Percentiles rank a stretch among this genome's conserved stretches.
Conservation (phyloP, 306 rosid species). For the Vicia faba region DNA sequence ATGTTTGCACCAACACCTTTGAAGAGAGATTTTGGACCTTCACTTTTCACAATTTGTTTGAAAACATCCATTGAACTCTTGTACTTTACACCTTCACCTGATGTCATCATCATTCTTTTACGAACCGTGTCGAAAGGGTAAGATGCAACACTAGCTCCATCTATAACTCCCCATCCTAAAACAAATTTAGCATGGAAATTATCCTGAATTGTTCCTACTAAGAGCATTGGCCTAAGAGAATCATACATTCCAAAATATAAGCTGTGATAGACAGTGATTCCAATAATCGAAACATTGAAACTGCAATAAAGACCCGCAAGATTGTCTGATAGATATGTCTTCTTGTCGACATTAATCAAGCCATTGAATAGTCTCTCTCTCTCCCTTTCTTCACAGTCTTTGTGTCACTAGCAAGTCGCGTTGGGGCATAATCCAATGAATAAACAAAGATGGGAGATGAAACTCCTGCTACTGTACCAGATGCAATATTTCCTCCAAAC, state of each 20-base stretch:
- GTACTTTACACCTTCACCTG: constrained; percentile 90
- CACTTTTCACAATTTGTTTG: constrained; percentile 68
- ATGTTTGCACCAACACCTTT: constrained; percentile 89
- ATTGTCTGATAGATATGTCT: constrained; percentile 71
- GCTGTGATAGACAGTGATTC: constrained; percentile 80
- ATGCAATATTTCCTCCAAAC: constrained; percentile 77
- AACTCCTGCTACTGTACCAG: constrained; percentile 86
- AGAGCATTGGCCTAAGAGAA: constrained; percentile 71
- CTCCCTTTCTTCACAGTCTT: constrained; percentile 73
- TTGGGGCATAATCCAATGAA: constrained; percentile 78
- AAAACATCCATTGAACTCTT: constrained; percentile 70
- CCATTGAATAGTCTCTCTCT: constrained; percentile 89
- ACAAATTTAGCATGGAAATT: constrained; percentile 83
- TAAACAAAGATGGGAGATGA: constrained; percentile 69
- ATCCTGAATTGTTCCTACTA: constrained; percentile 74
- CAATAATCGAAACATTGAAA: constrained; percentile 70
- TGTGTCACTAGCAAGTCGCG: constrained; percentile 74
- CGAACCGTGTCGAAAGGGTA: constrained; percentile 83
- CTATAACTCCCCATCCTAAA: constrained; percentile 76
- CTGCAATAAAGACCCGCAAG: constrained; percentile 85
- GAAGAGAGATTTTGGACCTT: constrained; percentile 72
- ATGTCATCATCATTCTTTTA: constrained; percentile 95
- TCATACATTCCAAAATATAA: constrained; percentile 83
- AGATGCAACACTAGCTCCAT: constrained; percentile 67
- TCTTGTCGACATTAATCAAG: constrained; percentile 69